These are phyloP conservation scores for Zoysia matrella DNA, from an alignment of 202 grass and related monocot species.

Conservation along the genomic window DNA sequence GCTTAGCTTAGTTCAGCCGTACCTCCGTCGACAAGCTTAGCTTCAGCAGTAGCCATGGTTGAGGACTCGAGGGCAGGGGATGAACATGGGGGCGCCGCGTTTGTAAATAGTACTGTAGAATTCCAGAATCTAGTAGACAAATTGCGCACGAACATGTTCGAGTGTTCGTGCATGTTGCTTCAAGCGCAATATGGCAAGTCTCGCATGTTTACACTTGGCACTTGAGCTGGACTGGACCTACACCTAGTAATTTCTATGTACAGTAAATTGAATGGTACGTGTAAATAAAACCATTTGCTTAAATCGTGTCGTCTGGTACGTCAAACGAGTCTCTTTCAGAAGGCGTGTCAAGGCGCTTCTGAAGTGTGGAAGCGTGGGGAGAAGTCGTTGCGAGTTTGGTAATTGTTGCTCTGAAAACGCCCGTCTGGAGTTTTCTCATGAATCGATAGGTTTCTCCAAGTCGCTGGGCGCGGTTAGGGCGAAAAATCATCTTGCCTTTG, in stretches of 20 bases:
- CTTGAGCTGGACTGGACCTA: neutral
- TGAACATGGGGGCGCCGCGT: neutral
- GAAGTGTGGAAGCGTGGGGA: neutral
- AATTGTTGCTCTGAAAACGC: neutral
- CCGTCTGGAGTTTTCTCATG: slow-evolving; percentile 15
- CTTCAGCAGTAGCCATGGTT: no score
- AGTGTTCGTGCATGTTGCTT: neutral
- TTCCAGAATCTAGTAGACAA: slow-evolving; percentile 17
- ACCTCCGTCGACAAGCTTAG: no score
- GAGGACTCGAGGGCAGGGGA: neutral
- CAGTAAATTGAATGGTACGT: no score
- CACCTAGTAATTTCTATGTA: no score
- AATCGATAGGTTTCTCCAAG: slow-evolving; percentile 2
- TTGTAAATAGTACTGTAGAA: slow-evolving; percentile 41
- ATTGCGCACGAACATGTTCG: neutral
- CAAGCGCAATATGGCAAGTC: slow-evolving; percentile 1
- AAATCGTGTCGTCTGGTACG: neutral
- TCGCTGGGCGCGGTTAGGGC: neutral
- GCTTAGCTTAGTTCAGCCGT: slow-evolving; percentile 8
- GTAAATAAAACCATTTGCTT: neutral
- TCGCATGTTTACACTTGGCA: neutral
- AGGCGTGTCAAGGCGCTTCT: no score
- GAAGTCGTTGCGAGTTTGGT: slow-evolving; percentile 33
- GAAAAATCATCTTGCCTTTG: slow-evolving; percentile 5
- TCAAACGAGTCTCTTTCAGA: slow-evolving; percentile 12